Base-by-base conservation (phyloP, 2,329 filamentous ascomycete genomes). In the Microdochium trichocladiopsis region DNA sequence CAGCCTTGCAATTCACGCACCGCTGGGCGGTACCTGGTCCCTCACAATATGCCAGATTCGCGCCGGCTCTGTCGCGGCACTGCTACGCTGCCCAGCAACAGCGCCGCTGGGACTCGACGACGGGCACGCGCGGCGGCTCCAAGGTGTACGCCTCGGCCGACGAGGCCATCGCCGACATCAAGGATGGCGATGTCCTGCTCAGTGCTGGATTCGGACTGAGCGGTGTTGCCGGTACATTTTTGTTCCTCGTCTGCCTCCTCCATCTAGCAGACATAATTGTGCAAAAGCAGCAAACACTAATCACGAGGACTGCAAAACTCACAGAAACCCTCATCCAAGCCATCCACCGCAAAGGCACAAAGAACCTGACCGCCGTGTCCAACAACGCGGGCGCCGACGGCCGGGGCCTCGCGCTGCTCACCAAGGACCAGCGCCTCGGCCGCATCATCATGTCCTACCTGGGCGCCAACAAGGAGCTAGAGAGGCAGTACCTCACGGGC, bases 181-280 rank as follows among this genome's bases (percentile, higher is more conserved):
- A 84, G 63, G 85, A 86, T 60, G 82, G 87, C 51, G 84, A 82
- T 11, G 87, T 82, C 0, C 74, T 93, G 33, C 73, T 93, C 52
- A 90, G 87, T 63, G 85, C 88, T 16, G 89, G 88, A 1, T 93
- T 93, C 66, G 89, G 89, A n/a, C 78, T 93, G 12, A 92, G 87
- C 59, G 88, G 88, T 57, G 86, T 91, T 18, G 82, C 84, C 51
- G 80, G 82, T 83, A 70, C 51, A 72, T 61, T 48, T 47, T 10
- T n/a, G 21, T n/a, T n/a, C n/a, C n/a, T n/a, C n/a, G n/a, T n/a
- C n/a, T n/a, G n/a, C n/a, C n/a, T n/a, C n/a, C n/a, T n/a, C n/a
- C n/a, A n/a, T n/a, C n/a, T n/a, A n/a, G n/a, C n/a, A n/a, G n/a
- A n/a, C n/a, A n/a, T n/a, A n/a, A n/a, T n/a, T n/a, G n/a, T n/a